Conservation (phyloP, 208 protist genomes). For the Jaenimonas drosophilae region DNA sequence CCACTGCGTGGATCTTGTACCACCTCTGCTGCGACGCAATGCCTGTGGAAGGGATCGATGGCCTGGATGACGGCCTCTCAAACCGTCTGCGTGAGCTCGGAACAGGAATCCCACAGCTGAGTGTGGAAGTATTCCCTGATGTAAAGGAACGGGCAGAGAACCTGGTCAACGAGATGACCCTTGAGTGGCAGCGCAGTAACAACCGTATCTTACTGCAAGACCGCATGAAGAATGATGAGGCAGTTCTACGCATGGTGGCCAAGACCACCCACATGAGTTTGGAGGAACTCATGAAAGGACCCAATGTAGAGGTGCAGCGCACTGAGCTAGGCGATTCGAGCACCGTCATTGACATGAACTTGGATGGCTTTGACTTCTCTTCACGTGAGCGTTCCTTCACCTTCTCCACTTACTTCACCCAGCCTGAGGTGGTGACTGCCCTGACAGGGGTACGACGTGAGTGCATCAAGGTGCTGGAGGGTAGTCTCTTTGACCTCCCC, state of each 20-base stretch:
- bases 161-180: slow-evolving; percentile 74
- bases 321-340: slow-evolving; percentile 41
- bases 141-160: slow-evolving; percentile 57
- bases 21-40: slow-evolving; percentile 90
- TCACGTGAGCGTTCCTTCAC: slow-evolving; percentile 76
- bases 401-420: slow-evolving; percentile 92
- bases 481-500: slow-evolving; percentile 83
- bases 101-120: slow-evolving; percentile 80
- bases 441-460: slow-evolving; percentile 81
- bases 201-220: slow-evolving; percentile 89
- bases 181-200: slow-evolving; percentile 86
- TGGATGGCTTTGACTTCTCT: slow-evolving; percentile 56
- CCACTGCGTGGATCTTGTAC: slow-evolving; percentile 86
- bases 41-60: slow-evolving; percentile 66
- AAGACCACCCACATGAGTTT: slow-evolving; percentile 73
- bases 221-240: slow-evolving; percentile 64
- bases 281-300: slow-evolving; percentile 70
- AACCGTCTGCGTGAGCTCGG: slow-evolving; percentile 63
- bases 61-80: slow-evolving; percentile 44
- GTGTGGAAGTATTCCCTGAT: slow-evolving; percentile 53
- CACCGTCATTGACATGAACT: slow-evolving; percentile 52
- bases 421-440: slow-evolving; percentile 87
- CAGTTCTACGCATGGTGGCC: slow-evolving; percentile 71
- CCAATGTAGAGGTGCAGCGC: slow-evolving; percentile 65
- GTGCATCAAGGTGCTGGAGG: slow-evolving; percentile 86